Base-by-base conservation (phyloP, 108 stramenopile genomes). In the Skeletonema grethae region DNA sequence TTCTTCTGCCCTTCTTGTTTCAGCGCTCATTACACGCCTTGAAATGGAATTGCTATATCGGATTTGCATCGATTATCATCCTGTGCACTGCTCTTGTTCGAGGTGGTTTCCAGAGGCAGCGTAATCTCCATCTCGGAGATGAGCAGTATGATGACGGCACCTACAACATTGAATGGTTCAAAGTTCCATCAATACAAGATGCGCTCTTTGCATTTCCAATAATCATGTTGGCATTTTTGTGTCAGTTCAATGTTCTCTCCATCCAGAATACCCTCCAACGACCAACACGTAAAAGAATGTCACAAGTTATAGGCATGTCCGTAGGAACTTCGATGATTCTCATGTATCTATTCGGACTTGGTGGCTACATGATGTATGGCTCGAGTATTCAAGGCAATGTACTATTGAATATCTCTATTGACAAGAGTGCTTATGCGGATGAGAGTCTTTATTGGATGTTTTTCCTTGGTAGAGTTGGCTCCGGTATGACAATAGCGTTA, bases 311-410 rank as follows among this genome's bases (percentile, higher is more conserved):
- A 4, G 50, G 50, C 1, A 22, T 53, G 22, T 53, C 50, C n/a
- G 50, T 53, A 53, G 50, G 50, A 53, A 22, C 50, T 9, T 18
- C 16, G 18, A 24, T 53, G 22, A 24, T 53, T 3, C 20, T 53
- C 0, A 20, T 53, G 18, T 53, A 53, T 53, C n/a, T 53, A 8
- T 53, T 53, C 7, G 50, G 50, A 0, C 50, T 53, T 24, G 50
- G 50, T 53, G 50, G 50, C 20, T 53, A 53, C 50, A 53, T 53
- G 50, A 22, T 53, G 50, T 53, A 53, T 53, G 50, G 50, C 22
- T 20, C 50, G 0, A 7, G n/a, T 2, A 22, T 53, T 20, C 50
- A 53, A 53, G 50, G 50, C 15, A 53, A 53, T 22, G 50, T 53
- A 8, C 50, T 53, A 3, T 53, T 53, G 22, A 53, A 53, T 53